Evolutionary conservation across 2,329 filamentous ascomycete genomes (phyloP).

Genomic region (Exserohilum rostratum): DNA sequence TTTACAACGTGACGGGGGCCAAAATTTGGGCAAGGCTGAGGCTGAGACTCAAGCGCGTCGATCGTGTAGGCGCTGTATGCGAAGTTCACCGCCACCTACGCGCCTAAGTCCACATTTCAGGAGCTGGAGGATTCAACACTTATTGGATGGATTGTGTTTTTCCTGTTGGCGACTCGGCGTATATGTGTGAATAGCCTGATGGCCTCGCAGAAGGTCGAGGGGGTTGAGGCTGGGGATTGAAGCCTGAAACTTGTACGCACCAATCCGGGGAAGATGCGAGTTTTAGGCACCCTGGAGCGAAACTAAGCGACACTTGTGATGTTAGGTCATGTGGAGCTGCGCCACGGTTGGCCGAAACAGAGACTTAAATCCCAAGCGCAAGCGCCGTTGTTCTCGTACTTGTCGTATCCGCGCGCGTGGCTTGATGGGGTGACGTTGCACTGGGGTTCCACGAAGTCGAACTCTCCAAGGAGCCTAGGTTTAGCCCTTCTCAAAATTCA

Average conservation of each 20-base stretch:
- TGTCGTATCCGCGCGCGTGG: neutral
- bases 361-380: neutral
- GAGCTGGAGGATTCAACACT: neutral
- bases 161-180: neutral
- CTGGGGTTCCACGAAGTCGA: neutral
- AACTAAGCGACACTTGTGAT: constrained; percentile 1
- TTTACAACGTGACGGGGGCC: constrained; percentile 8
- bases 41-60: constrained; percentile 11
- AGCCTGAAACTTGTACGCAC: constrained; percentile 9
- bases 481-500: no score
- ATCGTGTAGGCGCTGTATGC: constrained; percentile 2
- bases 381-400: no score
- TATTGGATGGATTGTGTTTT: neutral
- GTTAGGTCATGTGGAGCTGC: constrained; percentile 1
- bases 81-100: constrained; percentile 3
- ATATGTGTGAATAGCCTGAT: neutral
- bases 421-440: neutral
- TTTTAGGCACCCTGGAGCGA: constrained; percentile 3
- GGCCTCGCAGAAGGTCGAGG: neutral
- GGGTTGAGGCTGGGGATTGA: neutral
- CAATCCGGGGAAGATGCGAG: constrained; percentile 4
- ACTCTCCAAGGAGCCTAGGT: no score
- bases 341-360: neutral
- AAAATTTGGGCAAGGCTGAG: constrained; percentile 8
- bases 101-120: neutral